Evolutionary conservation across 495 filamentous ascomycete genomes (phyloP), one percentile per base, ranked within the genome.

Genomic region (Annulohypoxylon maeteangense): DNA sequence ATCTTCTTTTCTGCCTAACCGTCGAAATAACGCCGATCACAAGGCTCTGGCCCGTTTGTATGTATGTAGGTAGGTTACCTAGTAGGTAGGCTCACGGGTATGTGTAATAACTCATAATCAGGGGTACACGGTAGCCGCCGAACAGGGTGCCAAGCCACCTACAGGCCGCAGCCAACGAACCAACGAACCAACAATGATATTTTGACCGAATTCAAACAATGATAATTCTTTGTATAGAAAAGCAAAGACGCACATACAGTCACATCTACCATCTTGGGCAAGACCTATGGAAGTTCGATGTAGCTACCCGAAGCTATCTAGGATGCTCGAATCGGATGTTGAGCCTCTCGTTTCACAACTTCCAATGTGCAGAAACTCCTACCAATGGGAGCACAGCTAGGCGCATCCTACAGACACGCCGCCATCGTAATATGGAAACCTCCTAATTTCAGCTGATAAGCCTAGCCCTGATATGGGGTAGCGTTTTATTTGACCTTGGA

Each of bases 141-240:
- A 40, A 22, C 62, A 32, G 47, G 22, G 53, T 48, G 34, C 62
- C 23, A 57, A 65, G 51, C 62, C 62, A 57, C 62, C n/a, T n/a
- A 38, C 38, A 23, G 12, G 40, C 27, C 50, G 47, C 25, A 56
- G 38, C 50, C 51, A 57, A 40, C 54, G 27, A 32, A 57, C 27
- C n/a, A n/a, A n/a, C n/a, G n/a, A 29, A 6, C 27, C 27, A 44
- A 63, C 48, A 55, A n/a, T 10, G 11, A 1, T 12, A 51, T 36
- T 31, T 16, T 16, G 10, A 50, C 20, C 22, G 54, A 34, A 34
- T 7, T 34, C 3, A 20, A 12, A n/a, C 3, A 12, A n/a, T 4
- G 16, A 18, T 53, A 16, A 32, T 29, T 6, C 27, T 29, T 2
- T 29, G 27, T 6, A 29, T n/a, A n/a, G n/a, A n/a, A n/a, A n/a